Percentiles rank a stretch among this genome's conserved stretches.
These are phyloP conservation scores for Ceratocystiopsis minuta DNA, from an alignment of 2,329 filamentous ascomycete species.

Conservation along the genomic window DNA sequence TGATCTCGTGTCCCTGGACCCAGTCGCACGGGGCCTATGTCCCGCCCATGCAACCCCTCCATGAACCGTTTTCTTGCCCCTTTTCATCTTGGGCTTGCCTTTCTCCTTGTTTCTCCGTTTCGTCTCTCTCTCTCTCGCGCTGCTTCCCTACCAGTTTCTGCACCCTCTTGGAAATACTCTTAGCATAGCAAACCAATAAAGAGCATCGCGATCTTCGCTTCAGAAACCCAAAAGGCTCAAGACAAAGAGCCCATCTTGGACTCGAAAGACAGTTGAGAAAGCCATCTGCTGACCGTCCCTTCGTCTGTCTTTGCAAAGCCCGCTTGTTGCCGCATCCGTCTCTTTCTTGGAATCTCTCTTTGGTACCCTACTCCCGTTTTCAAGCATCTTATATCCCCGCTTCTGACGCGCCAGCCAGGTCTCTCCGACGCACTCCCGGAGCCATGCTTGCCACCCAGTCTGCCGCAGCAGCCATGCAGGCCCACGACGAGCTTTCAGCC, in stretches of 20 bases:
- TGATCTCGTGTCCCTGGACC: too few relatives aligned
- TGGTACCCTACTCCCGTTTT: not conserved
- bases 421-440: too few relatives aligned
- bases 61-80: too few relatives aligned
- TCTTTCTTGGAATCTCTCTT: not conserved
- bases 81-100: too few relatives aligned
- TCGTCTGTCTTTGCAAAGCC: too few relatives aligned
- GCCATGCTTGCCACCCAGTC: constrained; percentile 7
- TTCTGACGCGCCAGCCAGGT: too few relatives aligned
- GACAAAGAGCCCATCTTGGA: not conserved
- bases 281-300: not conserved
- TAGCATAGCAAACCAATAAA: constrained; percentile 9
- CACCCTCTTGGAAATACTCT: not conserved
- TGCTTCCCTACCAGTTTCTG: not conserved
- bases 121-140: not conserved
- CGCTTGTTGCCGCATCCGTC: too few relatives aligned
- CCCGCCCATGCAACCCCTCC: too few relatives aligned
- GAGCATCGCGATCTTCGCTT: not conserved
- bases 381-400: not conserved
- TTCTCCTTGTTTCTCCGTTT: not conserved
- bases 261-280: not conserved
- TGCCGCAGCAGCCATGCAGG: constrained; percentile 27
- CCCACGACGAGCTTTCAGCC: constrained; percentile 64
- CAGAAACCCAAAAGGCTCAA: not conserved
- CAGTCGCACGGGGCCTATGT: too few relatives aligned